phyloP scores from a whole-genome alignment of 495 filamentous ascomycete species.

The Xylaria longipes region DNA sequence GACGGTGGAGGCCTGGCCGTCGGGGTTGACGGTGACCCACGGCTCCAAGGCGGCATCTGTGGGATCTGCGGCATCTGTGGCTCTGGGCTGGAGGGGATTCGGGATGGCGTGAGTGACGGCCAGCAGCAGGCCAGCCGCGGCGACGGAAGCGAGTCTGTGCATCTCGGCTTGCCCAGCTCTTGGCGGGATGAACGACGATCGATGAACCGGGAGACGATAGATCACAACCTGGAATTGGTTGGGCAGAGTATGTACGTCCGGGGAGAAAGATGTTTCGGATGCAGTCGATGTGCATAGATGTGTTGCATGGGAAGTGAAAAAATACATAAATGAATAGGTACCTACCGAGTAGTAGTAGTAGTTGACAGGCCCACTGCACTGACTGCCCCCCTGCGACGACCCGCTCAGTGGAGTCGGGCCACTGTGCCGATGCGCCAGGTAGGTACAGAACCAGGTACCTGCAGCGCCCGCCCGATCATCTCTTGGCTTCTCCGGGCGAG shows the following conservation, averaged over 20 bases:
- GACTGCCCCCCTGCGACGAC: background rate
- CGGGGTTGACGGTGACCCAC: slow-evolving; percentile 51
- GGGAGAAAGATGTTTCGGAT: background rate
- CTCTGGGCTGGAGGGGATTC: slow-evolving; percentile 32
- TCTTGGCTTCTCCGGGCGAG: slow-evolving; percentile 12
- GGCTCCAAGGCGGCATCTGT: slow-evolving; percentile 34
- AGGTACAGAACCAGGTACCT: too few species aligned
- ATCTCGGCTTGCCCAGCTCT: slow-evolving; percentile 2
- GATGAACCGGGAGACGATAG: background rate
- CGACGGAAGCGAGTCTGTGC: slow-evolving; percentile 2
- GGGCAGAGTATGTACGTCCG: too few species aligned
- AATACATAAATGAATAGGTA: background rate
- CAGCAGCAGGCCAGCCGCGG: slow-evolving; percentile 17
- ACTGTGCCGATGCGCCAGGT: background rate
- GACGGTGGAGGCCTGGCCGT: slow-evolving; percentile 44
- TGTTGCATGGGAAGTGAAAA: too few species aligned
- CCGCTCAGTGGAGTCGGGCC: background rate
- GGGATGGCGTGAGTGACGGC: slow-evolving; percentile 10
- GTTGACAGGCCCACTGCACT: background rate
- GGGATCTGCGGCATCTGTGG: slow-evolving; percentile 27
- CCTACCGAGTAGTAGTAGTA: too few species aligned
- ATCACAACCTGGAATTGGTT: background rate
- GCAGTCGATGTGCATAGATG: too few species aligned
- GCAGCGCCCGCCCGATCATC: background rate
- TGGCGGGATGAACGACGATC: background rate